Percentiles rank a stretch among this genome's conserved stretches.
These are phyloP conservation scores for Papilionanthe hybrid DNA, from an alignment of 116 monocot genomes.

Conservation along the genomic window DNA sequence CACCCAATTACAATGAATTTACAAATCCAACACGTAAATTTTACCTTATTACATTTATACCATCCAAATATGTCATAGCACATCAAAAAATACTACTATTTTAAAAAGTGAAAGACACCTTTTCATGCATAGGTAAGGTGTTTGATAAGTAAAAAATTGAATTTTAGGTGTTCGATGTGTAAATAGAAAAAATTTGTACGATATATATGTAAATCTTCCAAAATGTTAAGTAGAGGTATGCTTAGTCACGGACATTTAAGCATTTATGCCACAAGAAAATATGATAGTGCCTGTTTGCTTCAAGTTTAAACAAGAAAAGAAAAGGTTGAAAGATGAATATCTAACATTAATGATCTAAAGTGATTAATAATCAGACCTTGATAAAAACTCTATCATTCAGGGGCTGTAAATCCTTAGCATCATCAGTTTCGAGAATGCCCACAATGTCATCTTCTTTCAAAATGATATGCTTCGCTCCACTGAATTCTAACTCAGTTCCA, in stretches of 20 bases:
- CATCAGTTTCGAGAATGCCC: constrained; percentile 42
- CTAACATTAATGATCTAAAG: neutral
- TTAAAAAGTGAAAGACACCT: too few species aligned
- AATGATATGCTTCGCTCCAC: constrained; percentile 37
- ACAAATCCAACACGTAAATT: too few species aligned
- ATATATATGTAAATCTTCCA: too few species aligned
- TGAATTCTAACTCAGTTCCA: constrained; percentile 52
- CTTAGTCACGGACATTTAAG: neutral
- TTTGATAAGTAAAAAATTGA: too few species aligned
- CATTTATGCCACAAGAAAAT: neutral
- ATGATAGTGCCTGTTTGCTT: neutral
- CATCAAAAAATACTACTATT: too few species aligned
- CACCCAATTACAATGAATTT: too few species aligned
- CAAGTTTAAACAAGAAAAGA: too few species aligned
- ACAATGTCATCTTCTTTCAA: constrained; percentile 53
- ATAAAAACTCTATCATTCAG: constrained; percentile 48
- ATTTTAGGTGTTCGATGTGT: too few species aligned
- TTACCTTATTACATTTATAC: too few species aligned
- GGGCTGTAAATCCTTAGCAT: constrained; percentile 51
- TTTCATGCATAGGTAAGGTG: too few species aligned
- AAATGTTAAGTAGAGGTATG: neutral
- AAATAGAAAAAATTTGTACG: too few species aligned
- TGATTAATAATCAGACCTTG: constrained; percentile 20
- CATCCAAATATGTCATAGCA: too few species aligned
- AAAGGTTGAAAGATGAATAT: neutral